These are phyloP conservation scores for Cryptosporidium sp. DNA, from an alignment of 169 alveolate genomes.

Conservation along the genomic window DNA sequence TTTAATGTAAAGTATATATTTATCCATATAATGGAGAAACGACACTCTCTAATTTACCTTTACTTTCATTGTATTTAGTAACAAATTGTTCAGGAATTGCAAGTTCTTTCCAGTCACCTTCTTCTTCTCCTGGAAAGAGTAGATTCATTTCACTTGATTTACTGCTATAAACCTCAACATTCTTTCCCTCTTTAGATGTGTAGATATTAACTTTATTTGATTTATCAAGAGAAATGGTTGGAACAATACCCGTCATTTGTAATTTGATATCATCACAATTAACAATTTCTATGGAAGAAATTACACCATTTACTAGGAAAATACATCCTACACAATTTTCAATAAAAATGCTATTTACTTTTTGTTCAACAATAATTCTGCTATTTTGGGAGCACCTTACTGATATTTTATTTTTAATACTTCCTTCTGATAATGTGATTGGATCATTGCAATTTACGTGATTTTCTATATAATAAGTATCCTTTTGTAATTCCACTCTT, in stretches of 20 bases:
- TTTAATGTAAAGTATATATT: not conserved
- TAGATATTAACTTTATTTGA: constrained; percentile 68
- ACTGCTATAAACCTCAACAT: constrained; percentile 69
- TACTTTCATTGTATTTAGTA: constrained; percentile 35
- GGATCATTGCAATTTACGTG: constrained; percentile 36
- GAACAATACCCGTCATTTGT: constrained; percentile 77
- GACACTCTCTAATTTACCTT: constrained; percentile 54
- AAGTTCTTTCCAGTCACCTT: constrained; percentile 77
- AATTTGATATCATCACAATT: constrained; percentile 70
- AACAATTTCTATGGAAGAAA: constrained; percentile 72
- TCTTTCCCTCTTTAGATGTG: constrained; percentile 45
- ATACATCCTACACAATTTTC: constrained; percentile 74
- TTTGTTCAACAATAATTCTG: constrained; percentile 68
- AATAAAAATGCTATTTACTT: constrained; percentile 71
- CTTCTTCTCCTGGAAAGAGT: constrained; percentile 75
- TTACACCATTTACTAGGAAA: constrained; percentile 75
- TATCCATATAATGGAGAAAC: constrained; percentile 65
- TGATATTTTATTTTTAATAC: constrained; percentile 48
- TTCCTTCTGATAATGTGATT: constrained; percentile 47
- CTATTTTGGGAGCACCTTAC: constrained; percentile 65
- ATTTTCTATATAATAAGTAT: constrained; percentile 47
- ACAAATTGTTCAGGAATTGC: constrained; percentile 79
- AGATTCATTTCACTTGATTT: constrained; percentile 78
- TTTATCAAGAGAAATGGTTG: constrained; percentile 75
- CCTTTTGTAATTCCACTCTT: constrained; percentile 61